Evolutionary conservation across 2,329 filamentous ascomycete genomes (phyloP).

Genomic region (Calonectria ilicicola): DNA sequence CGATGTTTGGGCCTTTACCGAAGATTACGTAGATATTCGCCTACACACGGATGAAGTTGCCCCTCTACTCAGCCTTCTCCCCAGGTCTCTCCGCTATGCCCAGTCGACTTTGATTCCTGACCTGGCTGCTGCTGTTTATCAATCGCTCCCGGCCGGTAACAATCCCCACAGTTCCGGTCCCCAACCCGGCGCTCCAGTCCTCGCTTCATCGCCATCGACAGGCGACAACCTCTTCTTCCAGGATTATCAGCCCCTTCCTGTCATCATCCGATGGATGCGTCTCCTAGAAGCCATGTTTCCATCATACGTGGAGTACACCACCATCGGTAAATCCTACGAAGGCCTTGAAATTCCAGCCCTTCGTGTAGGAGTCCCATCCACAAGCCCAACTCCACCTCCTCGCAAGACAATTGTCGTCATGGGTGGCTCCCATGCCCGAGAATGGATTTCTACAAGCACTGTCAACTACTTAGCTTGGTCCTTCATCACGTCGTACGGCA

Average conservation of each 20-base stretch:
- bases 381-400: slow-evolving; percentile 55
- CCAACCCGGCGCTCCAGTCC: slow-evolving; percentile 46
- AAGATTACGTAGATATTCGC: slow-evolving; percentile 86
- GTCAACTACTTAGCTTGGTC: slow-evolving; percentile 93
- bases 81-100: slow-evolving; percentile 76
- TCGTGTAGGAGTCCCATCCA: slow-evolving; percentile 73
- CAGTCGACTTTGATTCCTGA: slow-evolving; percentile 85
- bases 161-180: slow-evolving; percentile 29
- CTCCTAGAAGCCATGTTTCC: slow-evolving; percentile 92
- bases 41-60: slow-evolving; percentile 81
- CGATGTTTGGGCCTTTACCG: slow-evolving; percentile 90
- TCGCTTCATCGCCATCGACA: slow-evolving; percentile 47
- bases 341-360: slow-evolving; percentile 88
- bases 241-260: slow-evolving; percentile 89
- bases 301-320: slow-evolving; percentile 78
- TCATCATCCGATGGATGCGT: slow-evolving; percentile 90
- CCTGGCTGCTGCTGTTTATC: slow-evolving; percentile 80
- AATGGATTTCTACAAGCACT: slow-evolving; percentile 96
- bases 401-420: slow-evolving; percentile 85
- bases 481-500: slow-evolving; percentile 85
- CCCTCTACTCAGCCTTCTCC: slow-evolving; percentile 83
- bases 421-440: slow-evolving; percentile 90
- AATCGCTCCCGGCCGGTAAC: slow-evolving; percentile 51
- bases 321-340: slow-evolving; percentile 87
- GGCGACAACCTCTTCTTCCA: slow-evolving; percentile 87